Percentiles rank a stretch among this genome's conserved stretches.
phyloP scores from a whole-genome alignment of 164 flowering plant genomes.

The Protea cynaroides region DNA sequence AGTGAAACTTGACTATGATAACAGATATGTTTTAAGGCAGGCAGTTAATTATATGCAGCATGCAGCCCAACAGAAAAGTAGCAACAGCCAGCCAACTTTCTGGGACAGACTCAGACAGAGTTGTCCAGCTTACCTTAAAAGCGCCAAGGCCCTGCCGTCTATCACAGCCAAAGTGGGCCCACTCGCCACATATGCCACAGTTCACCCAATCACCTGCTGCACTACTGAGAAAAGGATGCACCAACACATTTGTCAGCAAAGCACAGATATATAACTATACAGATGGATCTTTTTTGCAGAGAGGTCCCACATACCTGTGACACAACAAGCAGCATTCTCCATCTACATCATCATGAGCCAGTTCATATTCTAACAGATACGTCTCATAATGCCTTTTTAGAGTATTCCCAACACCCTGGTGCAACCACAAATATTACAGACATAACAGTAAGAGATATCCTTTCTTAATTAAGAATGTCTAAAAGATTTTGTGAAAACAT shows the following conservation, averaged over 20 bases:
- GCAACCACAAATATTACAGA: neutral
- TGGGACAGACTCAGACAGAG: no score
- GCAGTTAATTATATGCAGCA: no score
- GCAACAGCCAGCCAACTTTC: no score
- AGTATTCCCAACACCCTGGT: constrained; percentile 92
- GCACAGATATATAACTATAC: neutral
- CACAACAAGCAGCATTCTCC: constrained; percentile 98
- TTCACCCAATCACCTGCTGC: constrained; percentile 99
- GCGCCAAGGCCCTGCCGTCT: constrained; percentile 96
- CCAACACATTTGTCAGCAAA: neutral
- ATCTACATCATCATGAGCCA: constrained; percentile 98
- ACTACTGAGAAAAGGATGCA: constrained; percentile 48
- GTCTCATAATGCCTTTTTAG: constrained; percentile 96
- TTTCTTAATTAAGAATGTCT: neutral
- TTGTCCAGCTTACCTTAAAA: constrained; percentile 58
- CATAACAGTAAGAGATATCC: neutral
- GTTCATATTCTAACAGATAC: constrained; percentile 88
- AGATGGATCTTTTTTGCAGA: neutral
- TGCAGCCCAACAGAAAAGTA: no score
- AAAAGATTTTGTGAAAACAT: no score
- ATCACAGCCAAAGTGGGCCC: constrained; percentile 99
- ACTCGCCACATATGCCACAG: constrained; percentile 95
- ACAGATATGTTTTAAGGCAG: no score
- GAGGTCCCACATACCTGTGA: constrained; percentile 68
- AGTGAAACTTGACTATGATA: no score